Evolutionary conservation across 768 basidiomycete genomes (phyloP).

Genomic region (Trametes maxima): DNA sequence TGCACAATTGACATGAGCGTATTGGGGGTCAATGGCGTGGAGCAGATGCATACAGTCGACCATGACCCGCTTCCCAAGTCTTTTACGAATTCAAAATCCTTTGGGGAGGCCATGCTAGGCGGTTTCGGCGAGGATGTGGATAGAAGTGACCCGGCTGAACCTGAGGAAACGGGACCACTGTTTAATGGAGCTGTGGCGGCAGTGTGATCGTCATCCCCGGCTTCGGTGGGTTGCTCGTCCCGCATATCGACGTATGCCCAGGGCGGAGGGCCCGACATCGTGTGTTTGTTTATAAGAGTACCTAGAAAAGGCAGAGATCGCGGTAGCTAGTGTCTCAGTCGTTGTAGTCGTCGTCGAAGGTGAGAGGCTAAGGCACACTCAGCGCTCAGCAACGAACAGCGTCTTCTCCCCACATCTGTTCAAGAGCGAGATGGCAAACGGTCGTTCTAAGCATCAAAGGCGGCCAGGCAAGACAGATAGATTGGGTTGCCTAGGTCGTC

Average conservation of each 20-base stretch:
- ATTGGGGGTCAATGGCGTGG: background rate
- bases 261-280: constrained; percentile 5
- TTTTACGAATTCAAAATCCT: constrained; percentile 12
- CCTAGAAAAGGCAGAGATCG: background rate
- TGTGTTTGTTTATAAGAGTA: background rate
- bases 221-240: constrained; percentile 2
- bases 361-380: background rate
- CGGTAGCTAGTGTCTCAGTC: too few relatives aligned
- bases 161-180: background rate
- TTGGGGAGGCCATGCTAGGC: constrained; percentile 8
- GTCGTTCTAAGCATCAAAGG: too few relatives aligned
- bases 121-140: background rate
- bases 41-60: constrained; percentile 11
- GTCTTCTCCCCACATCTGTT: too few relatives aligned
- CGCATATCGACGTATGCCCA: constrained; percentile 13
- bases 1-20: background rate
- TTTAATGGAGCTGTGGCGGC: constrained; percentile 15
- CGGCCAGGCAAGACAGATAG: too few relatives aligned
- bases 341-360: background rate
- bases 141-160: background rate
- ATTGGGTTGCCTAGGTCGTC: too few relatives aligned
- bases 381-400: background rate
- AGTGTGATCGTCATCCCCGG: background rate
- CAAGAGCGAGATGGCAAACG: too few relatives aligned
- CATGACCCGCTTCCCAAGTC: constrained; percentile 21